Evolutionary conservation across 2,329 filamentous ascomycete genomes (phyloP), one percentile per base, ranked within the genome.

Genomic region (Aspergillus hiratsukae): DNA sequence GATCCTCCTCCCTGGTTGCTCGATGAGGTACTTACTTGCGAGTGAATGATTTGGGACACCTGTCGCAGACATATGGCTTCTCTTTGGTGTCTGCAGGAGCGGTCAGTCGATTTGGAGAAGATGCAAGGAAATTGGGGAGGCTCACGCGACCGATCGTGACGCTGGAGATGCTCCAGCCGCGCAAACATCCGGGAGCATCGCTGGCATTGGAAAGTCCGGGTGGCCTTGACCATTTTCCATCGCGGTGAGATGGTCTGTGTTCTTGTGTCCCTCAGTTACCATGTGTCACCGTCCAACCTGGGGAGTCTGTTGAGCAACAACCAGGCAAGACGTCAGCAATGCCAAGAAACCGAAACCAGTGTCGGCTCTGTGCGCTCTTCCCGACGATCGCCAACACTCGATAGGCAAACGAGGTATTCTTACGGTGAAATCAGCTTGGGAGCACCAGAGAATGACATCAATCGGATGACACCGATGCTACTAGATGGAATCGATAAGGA

Each of bases 101-200:
- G n/a, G 41, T 60, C 51, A 63, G 58, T 41, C 25, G 40, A 51
- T 45, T 28, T 40, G 25, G 40, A 19, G 25, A 25, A 35, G 21
- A 57, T 23, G 23, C 2, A 23, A 3, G 25, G 19, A 43, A 17
- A 31, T 21, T 31, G 29, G 51, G 19, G 23, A 31, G n/a, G 23
- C 64, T 43, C 67, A 72, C 69, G 70, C 35, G 70, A 72, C 46
- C 70, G 68, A 57, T 72, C 69, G 55, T 72, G 69, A 9, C 69
- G 65, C 63, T 72, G 70, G 23, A 72, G 63, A 67, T 72, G 70
- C 54, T 72, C 70, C 41, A 72, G 53, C 10, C 70, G 68, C 27
- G 69, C 69, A 56, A 72, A 72, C 11, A 65, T 55, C 46, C 65
- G 62, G 4, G 65, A 58, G 49, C 70, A 72, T 57, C 70, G 61